A percentile compares a stretch with the other conserved stretches of the same genome.
Conservation (phyloP, 2,329 filamentous ascomycete species). For the Aspergillus sp. region DNA sequence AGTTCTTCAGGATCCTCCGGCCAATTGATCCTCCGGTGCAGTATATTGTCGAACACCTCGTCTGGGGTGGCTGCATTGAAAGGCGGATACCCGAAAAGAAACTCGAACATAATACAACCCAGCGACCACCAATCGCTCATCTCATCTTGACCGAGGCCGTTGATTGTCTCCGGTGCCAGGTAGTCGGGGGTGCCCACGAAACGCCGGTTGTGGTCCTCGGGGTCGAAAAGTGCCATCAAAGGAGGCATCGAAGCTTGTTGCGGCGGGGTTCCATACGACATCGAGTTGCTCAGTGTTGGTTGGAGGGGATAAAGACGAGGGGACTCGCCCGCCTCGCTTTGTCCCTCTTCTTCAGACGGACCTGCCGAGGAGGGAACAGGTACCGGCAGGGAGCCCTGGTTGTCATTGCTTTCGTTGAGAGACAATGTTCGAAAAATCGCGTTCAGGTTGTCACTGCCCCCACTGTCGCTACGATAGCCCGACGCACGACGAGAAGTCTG, state of each 20-base stretch:
- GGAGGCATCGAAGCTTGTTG: conserved; percentile 79
- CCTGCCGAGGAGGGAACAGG: conserved; percentile 36
- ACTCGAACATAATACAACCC: conserved; percentile 97
- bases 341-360: conserved; percentile 72
- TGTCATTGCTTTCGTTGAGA: conserved; percentile 61
- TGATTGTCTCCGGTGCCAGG: conserved; percentile 93
- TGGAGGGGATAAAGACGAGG: conserved; percentile 74
- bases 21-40: conserved; percentile 88
- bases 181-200: conserved; percentile 98
- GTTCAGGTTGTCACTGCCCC: conserved; percentile 79
- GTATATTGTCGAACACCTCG: conserved; percentile 93
- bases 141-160: conserved; percentile 91
- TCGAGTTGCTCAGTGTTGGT: conserved; percentile 52
- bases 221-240: conserved; percentile 90
- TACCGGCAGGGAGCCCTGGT: conserved; percentile 34
- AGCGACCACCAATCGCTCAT: conserved; percentile 99
- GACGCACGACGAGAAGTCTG: conserved; percentile 70
- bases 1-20: conserved; percentile 77
- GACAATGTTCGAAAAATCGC: conserved; percentile 80
- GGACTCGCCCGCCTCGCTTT: conserved; percentile 69
- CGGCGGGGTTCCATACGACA: conserved; percentile 44
- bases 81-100: conserved; percentile 86
- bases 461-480: conserved; percentile 86
- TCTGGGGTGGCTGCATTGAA: conserved; percentile 91
- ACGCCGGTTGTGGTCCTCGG: conserved; percentile 84